A percentile compares a stretch with the other conserved stretches of the same genome.
Conservation (phyloP, 352 stramenopile species). For the Globisporangium radiosum region DNA sequence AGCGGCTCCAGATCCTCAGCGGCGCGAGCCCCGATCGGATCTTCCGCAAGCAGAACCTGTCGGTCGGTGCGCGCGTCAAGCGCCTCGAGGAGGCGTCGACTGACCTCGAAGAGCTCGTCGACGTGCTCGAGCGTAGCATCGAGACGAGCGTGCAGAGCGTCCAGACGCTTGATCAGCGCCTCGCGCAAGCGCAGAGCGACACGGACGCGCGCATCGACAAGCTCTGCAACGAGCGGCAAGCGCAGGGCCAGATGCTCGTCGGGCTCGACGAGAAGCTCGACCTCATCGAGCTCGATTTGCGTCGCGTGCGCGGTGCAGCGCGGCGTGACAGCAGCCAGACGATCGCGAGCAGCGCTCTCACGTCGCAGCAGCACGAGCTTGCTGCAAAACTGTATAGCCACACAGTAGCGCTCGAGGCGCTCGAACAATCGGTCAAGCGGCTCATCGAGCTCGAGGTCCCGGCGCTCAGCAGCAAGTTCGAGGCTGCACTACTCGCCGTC, state of each 20-base stretch:
- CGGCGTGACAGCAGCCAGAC: conserved; percentile 31
- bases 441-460: conserved; percentile 38
- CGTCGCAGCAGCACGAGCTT: conserved; percentile 27
- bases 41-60: conserved; percentile 55
- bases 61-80: conserved; percentile 53
- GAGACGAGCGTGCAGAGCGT: conserved; percentile 32
- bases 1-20: conserved; percentile 17
- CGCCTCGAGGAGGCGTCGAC: conserved; percentile 44
- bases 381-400: conserved; percentile 23
- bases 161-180: conserved; percentile 24
- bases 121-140: conserved; percentile 35
- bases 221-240: conserved; percentile 32
- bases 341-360: conserved; percentile 16
- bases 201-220: conserved; percentile 32
- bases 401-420: conserved; percentile 16
- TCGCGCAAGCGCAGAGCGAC: conserved; percentile 30
- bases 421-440: conserved; percentile 23
- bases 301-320: conserved; percentile 30
- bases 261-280: neutral
- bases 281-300: conserved; percentile 19
- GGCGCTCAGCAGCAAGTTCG: conserved; percentile 25
- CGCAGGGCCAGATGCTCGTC: conserved; percentile 34
- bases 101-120: conserved; percentile 46
- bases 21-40: conserved; percentile 42
- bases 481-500: conserved; percentile 23